phyloP scores from a whole-genome alignment of 805 yeast species.

The Barnettozyma pratensis region DNA sequence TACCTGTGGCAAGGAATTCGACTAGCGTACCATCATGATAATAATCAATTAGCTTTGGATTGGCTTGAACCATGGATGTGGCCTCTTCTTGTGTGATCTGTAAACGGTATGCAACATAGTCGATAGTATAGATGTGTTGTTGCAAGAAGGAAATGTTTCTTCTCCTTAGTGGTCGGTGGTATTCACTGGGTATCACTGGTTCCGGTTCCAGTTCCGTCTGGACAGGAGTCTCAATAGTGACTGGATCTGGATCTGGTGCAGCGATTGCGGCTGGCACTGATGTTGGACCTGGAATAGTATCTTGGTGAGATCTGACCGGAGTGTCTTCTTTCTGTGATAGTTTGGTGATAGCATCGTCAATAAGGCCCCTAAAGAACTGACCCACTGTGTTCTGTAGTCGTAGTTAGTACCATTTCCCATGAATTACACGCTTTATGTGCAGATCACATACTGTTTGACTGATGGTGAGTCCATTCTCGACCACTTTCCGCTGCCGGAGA shows the following conservation, averaged over 20 bases:
- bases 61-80: conserved; percentile 16
- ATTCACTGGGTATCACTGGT: too few relatives aligned
- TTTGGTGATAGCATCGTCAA: background rate
- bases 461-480: background rate
- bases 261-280: too few relatives aligned
- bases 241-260: background rate
- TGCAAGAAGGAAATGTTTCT: conserved; percentile 20
- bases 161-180: conserved; percentile 9
- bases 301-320: background rate
- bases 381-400: background rate
- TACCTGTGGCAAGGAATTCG: conserved; percentile 7
- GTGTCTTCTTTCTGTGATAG: background rate
- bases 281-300: too few relatives aligned
- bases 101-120: conserved; percentile 18
- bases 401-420: background rate
- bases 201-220: background rate
- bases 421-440: too few relatives aligned
- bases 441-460: conserved; percentile 3
- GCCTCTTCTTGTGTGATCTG: conserved; percentile 18
- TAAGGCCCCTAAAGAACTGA: background rate
- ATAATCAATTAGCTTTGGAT: conserved; percentile 22
- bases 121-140: conserved; percentile 24
- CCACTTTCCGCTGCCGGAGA: background rate
- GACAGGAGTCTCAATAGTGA: background rate
- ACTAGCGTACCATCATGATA: conserved; percentile 24